Percentiles rank a stretch among this genome's conserved stretches.
Evolutionary conservation across 1,284 basidiomycete species (phyloP).

Genomic region (Cryptococcus maquisensis): DNA sequence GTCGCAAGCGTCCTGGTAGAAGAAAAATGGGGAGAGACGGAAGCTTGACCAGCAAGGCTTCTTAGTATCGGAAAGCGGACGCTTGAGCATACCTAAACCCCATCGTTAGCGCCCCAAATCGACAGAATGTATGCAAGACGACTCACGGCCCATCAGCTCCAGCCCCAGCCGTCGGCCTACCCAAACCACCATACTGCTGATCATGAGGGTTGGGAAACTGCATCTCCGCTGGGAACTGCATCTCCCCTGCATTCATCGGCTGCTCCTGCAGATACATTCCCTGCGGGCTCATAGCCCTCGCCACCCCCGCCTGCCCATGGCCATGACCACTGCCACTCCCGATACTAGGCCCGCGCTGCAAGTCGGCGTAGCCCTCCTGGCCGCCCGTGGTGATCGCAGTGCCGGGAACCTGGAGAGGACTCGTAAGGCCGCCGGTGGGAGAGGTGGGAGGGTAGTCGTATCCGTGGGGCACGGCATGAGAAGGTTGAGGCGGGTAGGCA

Average conservation of each 20-base stretch:
- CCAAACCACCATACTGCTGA: constrained; percentile 24
- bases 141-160: constrained; percentile 43
- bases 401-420: constrained; percentile 12
- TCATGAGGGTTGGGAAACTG: constrained; percentile 20
- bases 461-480: constrained; percentile 6
- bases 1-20: too few species aligned
- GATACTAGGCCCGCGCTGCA: constrained; percentile 33
- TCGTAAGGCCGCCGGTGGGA: background rate
- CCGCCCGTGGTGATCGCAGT: background rate
- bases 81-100: background rate
- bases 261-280: constrained; percentile 1
- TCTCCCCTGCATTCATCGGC: constrained; percentile 4
- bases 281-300: background rate
- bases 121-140: background rate
- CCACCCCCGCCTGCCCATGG: constrained; percentile 15
- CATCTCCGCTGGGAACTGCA: constrained; percentile 18
- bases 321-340: constrained; percentile 23
- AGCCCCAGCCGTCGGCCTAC: constrained; percentile 38
- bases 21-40: too few species aligned
- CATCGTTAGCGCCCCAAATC: background rate
- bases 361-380: constrained; percentile 34
- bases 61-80: background rate
- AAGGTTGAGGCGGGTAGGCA: constrained; percentile 17
- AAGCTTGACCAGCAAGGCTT: too few species aligned
- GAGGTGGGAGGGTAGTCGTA: constrained; percentile 29